A percentile compares a stretch with the other conserved stretches of the same genome.
These are phyloP conservation scores for Ophiognomonia clavigignenti-juglandacearum DNA, from an alignment of 2,329 filamentous ascomycete species.

Conservation along the genomic window DNA sequence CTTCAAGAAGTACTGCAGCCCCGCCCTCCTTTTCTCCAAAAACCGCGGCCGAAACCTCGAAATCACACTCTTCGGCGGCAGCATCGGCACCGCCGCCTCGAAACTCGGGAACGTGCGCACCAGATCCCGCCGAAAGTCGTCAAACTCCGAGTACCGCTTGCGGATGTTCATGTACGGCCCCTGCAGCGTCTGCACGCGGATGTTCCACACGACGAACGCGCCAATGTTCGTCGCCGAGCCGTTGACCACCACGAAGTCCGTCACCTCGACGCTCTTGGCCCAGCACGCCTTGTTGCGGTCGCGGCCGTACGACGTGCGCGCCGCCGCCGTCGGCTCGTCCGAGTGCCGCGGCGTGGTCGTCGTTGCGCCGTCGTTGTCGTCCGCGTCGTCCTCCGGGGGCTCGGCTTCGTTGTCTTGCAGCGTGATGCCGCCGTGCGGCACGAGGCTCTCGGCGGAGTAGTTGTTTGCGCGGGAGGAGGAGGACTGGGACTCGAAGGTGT, in stretches of 20 bases:
- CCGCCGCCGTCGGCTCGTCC: too few relatives aligned
- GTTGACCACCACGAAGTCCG: constrained; percentile 53
- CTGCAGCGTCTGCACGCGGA: constrained; percentile 76
- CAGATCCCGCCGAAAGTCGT: constrained; percentile 70
- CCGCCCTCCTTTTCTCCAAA: constrained; percentile 75
- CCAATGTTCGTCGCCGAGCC: constrained; percentile 58
- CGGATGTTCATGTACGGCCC: constrained; percentile 58
- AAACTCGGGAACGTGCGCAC: constrained; percentile 79
- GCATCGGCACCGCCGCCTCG: constrained; percentile 75
- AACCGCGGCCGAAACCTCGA: constrained; percentile 82
- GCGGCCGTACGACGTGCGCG: constrained; percentile 19
- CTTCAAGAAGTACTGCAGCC: constrained; percentile 92
- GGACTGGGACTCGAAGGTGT: constrained; percentile 21
- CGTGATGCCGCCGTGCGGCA: constrained; percentile 54
- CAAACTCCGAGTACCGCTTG: constrained; percentile 89
- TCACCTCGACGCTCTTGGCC: constrained; percentile 58
- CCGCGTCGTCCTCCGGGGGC: constrained; percentile 38
- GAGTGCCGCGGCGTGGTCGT: constrained; percentile 22
- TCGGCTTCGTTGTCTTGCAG: constrained; percentile 58
- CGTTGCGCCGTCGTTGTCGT: constrained; percentile 10
- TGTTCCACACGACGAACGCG: constrained; percentile 96
- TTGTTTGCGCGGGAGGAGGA: constrained; percentile 34
- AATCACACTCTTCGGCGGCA: constrained; percentile 88
- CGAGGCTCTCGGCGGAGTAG: constrained; percentile 43
- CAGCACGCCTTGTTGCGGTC: constrained; percentile 55